phyloP scores from a whole-genome alignment of 2,329 filamentous ascomycete genomes.

The Verticillium nonalfalfae region DNA sequence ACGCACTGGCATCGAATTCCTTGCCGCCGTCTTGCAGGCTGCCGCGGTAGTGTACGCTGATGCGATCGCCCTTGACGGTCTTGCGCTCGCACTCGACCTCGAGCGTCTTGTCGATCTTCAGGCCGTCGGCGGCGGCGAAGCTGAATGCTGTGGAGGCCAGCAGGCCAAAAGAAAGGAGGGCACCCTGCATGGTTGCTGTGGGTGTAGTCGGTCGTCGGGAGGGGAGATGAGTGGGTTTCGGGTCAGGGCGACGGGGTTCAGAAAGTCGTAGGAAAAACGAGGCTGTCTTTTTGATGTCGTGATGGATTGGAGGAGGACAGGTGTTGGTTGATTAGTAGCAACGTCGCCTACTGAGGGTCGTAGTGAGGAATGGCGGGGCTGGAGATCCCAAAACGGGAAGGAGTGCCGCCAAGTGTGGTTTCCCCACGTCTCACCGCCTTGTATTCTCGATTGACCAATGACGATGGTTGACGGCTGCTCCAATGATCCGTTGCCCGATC shows the following conservation, averaged over 20 bases:
- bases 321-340: background rate
- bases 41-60: conserved; percentile 85
- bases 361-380: background rate
- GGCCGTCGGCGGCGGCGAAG: conserved; percentile 48
- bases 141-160: conserved; percentile 45
- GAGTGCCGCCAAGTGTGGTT: background rate
- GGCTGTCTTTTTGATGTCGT: background rate
- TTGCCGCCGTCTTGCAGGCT: conserved; percentile 67
- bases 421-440: background rate
- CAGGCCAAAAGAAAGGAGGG: conserved; percentile 40
- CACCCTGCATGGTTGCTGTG: conserved; percentile 38
- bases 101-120: conserved; percentile 72
- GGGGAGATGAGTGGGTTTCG: conserved; percentile 1
- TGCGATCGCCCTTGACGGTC: conserved; percentile 67
- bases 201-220: conserved; percentile 2
- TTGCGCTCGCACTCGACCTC: conserved; percentile 75
- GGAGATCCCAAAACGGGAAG: background rate
- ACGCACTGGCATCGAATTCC: conserved; percentile 70
- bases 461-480: background rate
- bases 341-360: background rate
- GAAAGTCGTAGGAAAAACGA: conserved; percentile 1
- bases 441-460: background rate
- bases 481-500: background rate
- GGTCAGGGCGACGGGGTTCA: background rate
- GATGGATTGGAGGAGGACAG: background rate